phyloP scores from a whole-genome alignment of 2,329 filamentous ascomycete genomes.

The Colletotrichum cuscutae region DNA sequence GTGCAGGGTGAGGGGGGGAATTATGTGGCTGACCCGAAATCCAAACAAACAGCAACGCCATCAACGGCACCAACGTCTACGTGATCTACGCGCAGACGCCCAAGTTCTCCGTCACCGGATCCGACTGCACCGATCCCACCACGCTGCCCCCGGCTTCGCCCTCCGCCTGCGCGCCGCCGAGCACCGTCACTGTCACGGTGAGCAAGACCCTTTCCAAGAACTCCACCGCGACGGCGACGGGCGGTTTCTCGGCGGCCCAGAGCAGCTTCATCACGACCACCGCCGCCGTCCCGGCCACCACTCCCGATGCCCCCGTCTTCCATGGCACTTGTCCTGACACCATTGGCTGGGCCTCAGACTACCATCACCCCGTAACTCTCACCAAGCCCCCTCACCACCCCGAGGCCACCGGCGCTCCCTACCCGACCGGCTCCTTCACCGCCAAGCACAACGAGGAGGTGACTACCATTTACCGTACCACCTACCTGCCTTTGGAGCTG shows the following conservation, averaged over 20 bases:
- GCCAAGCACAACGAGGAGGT: conserved; percentile 13
- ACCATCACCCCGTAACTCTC: conserved; percentile 32
- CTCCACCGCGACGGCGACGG: conserved; percentile 33
- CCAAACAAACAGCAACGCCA: conserved; percentile 44
- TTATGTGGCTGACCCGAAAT: neutral
- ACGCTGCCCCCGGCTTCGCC: conserved; percentile 35
- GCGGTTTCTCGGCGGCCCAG: conserved; percentile 24
- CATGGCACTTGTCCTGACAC: conserved; percentile 33
- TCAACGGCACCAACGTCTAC: conserved; percentile 57
- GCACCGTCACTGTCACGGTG: conserved; percentile 40
- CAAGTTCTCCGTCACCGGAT: conserved; percentile 48
- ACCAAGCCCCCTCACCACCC: conserved; percentile 24
- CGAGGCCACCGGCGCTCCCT: conserved; percentile 3
- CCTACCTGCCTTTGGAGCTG: conserved; percentile 27
- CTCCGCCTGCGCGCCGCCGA: conserved; percentile 39
- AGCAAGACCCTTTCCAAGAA: conserved; percentile 34
- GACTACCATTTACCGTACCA: conserved; percentile 29
- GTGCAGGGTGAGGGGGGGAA: neutral
- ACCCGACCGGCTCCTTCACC: neutral
- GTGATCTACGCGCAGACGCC: conserved; percentile 54
- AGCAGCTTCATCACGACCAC: conserved; percentile 18
- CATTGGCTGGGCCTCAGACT: conserved; percentile 31
- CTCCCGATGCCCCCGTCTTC: conserved; percentile 16
- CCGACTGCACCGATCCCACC: conserved; percentile 41
- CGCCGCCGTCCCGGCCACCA: conserved; percentile 7